phyloP scores from a whole-genome alignment of 345 rosid genomes.

The Pugionium dolabratum region DNA sequence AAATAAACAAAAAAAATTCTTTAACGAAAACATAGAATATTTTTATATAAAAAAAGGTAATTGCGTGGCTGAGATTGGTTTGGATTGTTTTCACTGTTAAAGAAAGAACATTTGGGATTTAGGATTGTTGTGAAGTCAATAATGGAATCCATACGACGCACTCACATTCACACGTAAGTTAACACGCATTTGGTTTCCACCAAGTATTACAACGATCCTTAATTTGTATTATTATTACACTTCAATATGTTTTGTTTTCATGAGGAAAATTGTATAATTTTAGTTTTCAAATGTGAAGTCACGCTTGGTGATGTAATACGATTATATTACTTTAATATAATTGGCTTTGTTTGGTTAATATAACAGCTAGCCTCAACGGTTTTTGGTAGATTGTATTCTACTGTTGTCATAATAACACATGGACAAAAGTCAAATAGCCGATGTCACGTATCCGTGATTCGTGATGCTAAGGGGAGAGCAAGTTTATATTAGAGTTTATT shows the following conservation, averaged over 20 bases:
- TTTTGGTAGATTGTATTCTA: slow-evolving; percentile 5
- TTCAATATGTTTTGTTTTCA: background rate
- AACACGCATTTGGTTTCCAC: slow-evolving; percentile 24
- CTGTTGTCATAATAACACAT: background rate
- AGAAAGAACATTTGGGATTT: slow-evolving; percentile 12
- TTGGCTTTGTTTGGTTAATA: background rate
- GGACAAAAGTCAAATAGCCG: too few species aligned
- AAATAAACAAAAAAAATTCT: background rate
- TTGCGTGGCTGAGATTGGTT: slow-evolving; percentile 22
- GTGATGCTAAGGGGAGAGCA: too few species aligned
- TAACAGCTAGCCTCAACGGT: background rate
- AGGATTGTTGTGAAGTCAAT: too few species aligned
- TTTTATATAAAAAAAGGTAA: background rate
- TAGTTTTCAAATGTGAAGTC: slow-evolving; percentile 14
- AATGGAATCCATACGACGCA: slow-evolving; percentile 3
- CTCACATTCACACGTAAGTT: slow-evolving; percentile 26
- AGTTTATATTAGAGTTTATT: too few species aligned
- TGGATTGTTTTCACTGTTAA: background rate
- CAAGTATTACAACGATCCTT: slow-evolving; percentile 5
- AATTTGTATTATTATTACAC: background rate
- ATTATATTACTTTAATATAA: slow-evolving; percentile 7
- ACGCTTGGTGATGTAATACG: slow-evolving; percentile 25
- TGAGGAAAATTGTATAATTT: slow-evolving; percentile 9
- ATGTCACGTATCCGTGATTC: too few species aligned
- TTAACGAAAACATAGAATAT: background rate